phyloP scores from a whole-genome alignment of 768 basidiomycete genomes.

The Phylloporus arenicola region DNA sequence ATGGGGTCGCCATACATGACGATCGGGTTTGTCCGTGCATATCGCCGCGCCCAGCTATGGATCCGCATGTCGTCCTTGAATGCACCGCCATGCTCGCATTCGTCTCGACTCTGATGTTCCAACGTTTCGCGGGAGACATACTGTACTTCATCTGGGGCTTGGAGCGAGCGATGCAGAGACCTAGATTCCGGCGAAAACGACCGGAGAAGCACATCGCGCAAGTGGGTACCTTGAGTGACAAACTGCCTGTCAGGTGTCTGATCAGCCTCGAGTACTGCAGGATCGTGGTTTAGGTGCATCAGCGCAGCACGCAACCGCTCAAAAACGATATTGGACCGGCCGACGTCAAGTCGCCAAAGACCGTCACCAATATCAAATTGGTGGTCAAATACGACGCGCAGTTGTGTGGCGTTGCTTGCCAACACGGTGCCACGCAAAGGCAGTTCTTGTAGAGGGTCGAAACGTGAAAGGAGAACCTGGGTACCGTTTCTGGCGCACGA shows the following conservation, averaged over 20 bases:
- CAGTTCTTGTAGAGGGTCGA: conserved; percentile 55
- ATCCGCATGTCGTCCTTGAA: conserved; percentile 73
- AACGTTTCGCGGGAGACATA: conserved; percentile 35
- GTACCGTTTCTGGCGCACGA: conserved; percentile 56
- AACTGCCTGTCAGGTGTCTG: conserved; percentile 39
- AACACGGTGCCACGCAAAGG: conserved; percentile 54
- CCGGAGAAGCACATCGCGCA: conserved; percentile 66
- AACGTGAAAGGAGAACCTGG: conserved; percentile 57
- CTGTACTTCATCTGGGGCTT: conserved; percentile 35
- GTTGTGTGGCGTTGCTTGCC: conserved; percentile 42
- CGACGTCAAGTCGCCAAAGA: conserved; percentile 67
- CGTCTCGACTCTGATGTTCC: conserved; percentile 32
- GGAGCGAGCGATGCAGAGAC: conserved; percentile 30
- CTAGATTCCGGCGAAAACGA: conserved; percentile 39
- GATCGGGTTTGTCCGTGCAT: conserved; percentile 54
- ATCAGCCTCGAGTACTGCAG: conserved; percentile 34
- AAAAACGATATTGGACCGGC: conserved; percentile 58
- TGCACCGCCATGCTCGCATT: conserved; percentile 35
- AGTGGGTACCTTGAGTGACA: conserved; percentile 62
- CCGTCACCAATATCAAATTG: conserved; percentile 40
- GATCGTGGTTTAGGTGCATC: conserved; percentile 49
- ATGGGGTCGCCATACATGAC: conserved; percentile 74
- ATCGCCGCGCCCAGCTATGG: conserved; percentile 74
- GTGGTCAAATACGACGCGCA: conserved; percentile 56
- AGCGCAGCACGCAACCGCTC: conserved; percentile 70